Evolutionary conservation across 805 yeast genomes (phyloP).

Genomic region (Candida maris): DNA sequence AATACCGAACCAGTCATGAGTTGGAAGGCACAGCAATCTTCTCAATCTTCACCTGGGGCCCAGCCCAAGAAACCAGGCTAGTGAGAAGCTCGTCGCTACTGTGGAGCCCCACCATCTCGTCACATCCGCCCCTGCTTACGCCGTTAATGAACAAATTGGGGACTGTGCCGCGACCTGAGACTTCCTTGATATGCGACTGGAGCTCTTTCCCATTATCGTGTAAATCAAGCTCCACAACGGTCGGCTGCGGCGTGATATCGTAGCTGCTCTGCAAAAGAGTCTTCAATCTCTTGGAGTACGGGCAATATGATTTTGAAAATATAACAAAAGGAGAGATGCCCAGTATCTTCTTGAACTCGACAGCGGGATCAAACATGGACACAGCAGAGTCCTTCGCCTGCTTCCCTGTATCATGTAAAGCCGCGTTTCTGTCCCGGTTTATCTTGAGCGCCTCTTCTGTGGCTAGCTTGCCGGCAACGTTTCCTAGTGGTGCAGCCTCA

Average conservation of each 20-base stretch:
- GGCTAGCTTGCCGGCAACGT: constrained; percentile 1
- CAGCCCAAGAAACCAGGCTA: constrained; percentile 61
- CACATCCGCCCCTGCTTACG: constrained; percentile 81
- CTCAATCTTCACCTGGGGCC: constrained; percentile 44
- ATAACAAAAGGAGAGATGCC: constrained; percentile 61
- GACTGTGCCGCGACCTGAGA: constrained; percentile 81
- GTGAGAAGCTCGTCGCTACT: constrained; percentile 49
- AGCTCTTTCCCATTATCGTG: constrained; percentile 73
- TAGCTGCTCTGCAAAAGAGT: constrained; percentile 59
- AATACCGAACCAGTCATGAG: constrained; percentile 21
- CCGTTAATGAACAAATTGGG: constrained; percentile 83
- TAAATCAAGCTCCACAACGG: constrained; percentile 76
- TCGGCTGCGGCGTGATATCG: constrained; percentile 66
- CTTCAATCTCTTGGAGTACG: constrained; percentile 72
- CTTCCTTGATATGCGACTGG: constrained; percentile 64
- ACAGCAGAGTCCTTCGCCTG: constrained; percentile 3
- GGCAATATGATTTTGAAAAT: constrained; percentile 65
- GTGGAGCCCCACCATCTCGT: constrained; percentile 69
- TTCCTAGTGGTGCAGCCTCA: constrained; percentile 2
- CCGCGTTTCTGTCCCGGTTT: background rate
- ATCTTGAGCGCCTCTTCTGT: background rate
- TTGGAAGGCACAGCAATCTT: constrained; percentile 59
- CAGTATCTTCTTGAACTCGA: constrained; percentile 55
- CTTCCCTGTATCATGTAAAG: constrained; percentile 14
- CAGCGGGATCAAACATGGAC: constrained; percentile 43